A percentile compares a stretch with the other conserved stretches of the same genome.
Evolutionary conservation across 345 rosid genomes (phyloP).

Genomic region (Sapria himalayana): DNA sequence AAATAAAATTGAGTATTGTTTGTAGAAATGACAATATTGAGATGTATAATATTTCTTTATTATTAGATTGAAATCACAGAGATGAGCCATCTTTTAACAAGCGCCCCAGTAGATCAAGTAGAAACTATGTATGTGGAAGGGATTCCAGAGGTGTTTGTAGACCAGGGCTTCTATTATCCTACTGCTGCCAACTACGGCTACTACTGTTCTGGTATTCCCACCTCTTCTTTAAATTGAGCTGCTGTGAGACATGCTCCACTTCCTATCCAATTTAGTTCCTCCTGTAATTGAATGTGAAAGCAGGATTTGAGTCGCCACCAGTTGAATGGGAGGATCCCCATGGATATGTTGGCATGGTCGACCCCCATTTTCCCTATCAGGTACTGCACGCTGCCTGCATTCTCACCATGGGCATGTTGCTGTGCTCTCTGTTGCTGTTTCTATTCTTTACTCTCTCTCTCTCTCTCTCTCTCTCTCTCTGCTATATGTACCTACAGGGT

Average conservation of each 20-base stretch:
- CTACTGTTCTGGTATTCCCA: slow-evolving; percentile 66
- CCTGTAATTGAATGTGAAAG: slow-evolving; percentile 5
- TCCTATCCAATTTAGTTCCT: not conserved
- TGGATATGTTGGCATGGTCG: slow-evolving; percentile 59
- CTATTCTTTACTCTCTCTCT: not conserved
- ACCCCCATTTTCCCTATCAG: slow-evolving; percentile 54
- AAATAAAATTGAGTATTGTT: too few relatives aligned
- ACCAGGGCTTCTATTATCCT: slow-evolving; percentile 67
- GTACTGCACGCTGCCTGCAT: slow-evolving; percentile 18
- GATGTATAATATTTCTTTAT: not conserved
- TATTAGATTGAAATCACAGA: slow-evolving; percentile 24
- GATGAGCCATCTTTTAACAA: slow-evolving; percentile 18
- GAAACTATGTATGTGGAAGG: slow-evolving; percentile 68
- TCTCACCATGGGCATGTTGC: not conserved
- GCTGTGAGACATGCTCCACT: not conserved
- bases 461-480: slow-evolving; percentile 4
- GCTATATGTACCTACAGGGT: slow-evolving; percentile 65
- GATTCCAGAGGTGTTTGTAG: slow-evolving; percentile 44
- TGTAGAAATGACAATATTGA: too few relatives aligned
- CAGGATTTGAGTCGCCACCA: slow-evolving; percentile 78
- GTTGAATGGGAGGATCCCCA: slow-evolving; percentile 86
- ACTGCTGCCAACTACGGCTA: slow-evolving; percentile 54
- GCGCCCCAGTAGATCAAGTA: slow-evolving; percentile 21
- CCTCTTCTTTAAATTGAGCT: not conserved
- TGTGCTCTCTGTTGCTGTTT: not conserved